Percentiles rank a stretch among this genome's conserved stretches.
phyloP scores from a whole-genome alignment of 73 alveolate genomes.

The Breviolum minutum region DNA sequence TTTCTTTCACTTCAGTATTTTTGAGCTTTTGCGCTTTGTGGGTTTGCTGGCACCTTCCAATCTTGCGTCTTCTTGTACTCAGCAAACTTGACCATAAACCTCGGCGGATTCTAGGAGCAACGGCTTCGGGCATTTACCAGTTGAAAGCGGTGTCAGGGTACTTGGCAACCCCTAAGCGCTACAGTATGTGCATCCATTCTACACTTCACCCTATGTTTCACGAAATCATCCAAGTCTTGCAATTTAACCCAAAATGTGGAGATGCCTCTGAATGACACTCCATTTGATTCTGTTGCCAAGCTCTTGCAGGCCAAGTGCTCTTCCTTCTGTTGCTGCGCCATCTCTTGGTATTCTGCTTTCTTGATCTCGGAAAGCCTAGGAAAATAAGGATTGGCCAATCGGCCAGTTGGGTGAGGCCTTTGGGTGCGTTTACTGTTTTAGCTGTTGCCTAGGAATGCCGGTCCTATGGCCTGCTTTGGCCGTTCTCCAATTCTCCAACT shows the following conservation, averaged over 20 bases:
- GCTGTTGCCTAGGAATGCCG: neutral
- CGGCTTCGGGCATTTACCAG: neutral
- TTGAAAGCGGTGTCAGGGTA: neutral
- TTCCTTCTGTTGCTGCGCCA: constrained; percentile 39
- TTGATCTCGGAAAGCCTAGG: constrained; percentile 58
- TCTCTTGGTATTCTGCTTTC: constrained; percentile 65
- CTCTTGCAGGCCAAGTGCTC: neutral
- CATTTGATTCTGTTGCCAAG: neutral
- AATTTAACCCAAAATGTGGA: neutral
- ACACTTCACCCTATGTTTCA: neutral
- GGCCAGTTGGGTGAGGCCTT: neutral
- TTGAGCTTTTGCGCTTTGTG: neutral
- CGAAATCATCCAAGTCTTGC: neutral
- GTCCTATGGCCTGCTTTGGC: too few relatives aligned
- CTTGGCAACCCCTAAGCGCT: neutral
- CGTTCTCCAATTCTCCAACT: too few relatives aligned
- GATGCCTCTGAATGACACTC: neutral
- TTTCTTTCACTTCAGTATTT: neutral
- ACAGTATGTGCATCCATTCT: too few relatives aligned
- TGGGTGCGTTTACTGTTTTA: neutral
- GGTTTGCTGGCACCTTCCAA: constrained; percentile 2
- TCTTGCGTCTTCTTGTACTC: constrained; percentile 58
- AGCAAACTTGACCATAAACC: constrained; percentile 61
- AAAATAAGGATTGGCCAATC: neutral
- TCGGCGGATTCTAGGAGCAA: neutral